phyloP scores from a whole-genome alignment of 345 rosid species.

The Reutealis trisperma region DNA sequence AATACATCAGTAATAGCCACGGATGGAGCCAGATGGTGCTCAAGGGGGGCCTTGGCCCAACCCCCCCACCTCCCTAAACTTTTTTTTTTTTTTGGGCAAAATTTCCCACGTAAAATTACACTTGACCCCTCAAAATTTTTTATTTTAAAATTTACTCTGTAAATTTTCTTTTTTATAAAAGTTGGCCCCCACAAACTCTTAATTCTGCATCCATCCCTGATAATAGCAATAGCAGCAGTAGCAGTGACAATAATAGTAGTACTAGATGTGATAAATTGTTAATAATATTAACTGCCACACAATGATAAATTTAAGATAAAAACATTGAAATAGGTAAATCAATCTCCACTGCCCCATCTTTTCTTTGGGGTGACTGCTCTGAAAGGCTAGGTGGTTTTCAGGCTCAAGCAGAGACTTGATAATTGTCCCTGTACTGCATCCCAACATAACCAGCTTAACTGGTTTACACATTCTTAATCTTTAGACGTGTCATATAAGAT shows the following conservation, averaged over 20 bases:
- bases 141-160: no score
- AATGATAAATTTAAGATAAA: neutral
- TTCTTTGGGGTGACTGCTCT: neutral
- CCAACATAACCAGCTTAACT: neutral
- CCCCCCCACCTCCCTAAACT: no score
- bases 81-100: no score
- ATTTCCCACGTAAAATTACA: no score
- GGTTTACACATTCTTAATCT: neutral
- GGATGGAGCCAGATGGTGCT: no score
- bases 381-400: conserved; percentile 12
- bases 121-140: no score
- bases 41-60: no score
- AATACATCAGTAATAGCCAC: neutral
- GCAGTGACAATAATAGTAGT: neutral
- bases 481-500: neutral
- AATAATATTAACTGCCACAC: conserved; percentile 1
- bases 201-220: no score
- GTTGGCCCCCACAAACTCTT: no score
- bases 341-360: neutral
- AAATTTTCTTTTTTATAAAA: no score
- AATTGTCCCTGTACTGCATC: neutral
- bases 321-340: neutral
- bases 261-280: neutral
- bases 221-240: neutral
- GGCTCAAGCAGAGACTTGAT: conserved; percentile 4